Conservation (phyloP, 257 asterid genomes). For the Solanum stenotomum region DNA sequence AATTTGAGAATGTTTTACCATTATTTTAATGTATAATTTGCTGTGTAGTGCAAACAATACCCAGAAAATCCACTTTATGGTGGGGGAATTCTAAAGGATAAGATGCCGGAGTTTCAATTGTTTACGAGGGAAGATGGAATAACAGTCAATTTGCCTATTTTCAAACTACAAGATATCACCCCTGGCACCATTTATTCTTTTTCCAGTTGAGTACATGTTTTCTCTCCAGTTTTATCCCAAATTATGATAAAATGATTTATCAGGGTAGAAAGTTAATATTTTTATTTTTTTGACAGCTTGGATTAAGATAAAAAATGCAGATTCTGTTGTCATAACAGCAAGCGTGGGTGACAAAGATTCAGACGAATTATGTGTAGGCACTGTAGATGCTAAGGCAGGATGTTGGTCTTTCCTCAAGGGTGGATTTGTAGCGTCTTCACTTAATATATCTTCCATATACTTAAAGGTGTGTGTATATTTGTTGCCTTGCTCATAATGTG, state of each 20-base stretch:
- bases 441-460: constrained; percentile 27
- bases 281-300: constrained; percentile 34
- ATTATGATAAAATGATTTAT: not conserved
- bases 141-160: constrained; percentile 12
- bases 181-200: constrained; percentile 38
- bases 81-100: constrained; percentile 56
- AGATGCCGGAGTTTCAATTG: constrained; percentile 1
- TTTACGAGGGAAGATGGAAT: constrained; percentile 5
- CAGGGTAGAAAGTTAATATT: not conserved
- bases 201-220: constrained; percentile 41
- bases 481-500: not conserved
- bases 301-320: constrained; percentile 35
- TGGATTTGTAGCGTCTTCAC: constrained; percentile 45
- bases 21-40: not conserved
- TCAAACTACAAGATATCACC: constrained; percentile 28
- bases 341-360: constrained; percentile 30
- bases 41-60: constrained; percentile 39
- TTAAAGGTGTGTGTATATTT: constrained; percentile 15
- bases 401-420: constrained; percentile 86
- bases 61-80: constrained; percentile 57
- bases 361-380: constrained; percentile 39
- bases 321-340: constrained; percentile 31
- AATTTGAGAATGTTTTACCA: not conserved
- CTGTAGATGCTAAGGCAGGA: constrained; percentile 46
- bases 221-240: not conserved